Evolutionary conservation across 768 basidiomycete genomes (phyloP), one percentile per base, ranked within the genome.

Genomic region (Mrakia blollopis): DNA sequence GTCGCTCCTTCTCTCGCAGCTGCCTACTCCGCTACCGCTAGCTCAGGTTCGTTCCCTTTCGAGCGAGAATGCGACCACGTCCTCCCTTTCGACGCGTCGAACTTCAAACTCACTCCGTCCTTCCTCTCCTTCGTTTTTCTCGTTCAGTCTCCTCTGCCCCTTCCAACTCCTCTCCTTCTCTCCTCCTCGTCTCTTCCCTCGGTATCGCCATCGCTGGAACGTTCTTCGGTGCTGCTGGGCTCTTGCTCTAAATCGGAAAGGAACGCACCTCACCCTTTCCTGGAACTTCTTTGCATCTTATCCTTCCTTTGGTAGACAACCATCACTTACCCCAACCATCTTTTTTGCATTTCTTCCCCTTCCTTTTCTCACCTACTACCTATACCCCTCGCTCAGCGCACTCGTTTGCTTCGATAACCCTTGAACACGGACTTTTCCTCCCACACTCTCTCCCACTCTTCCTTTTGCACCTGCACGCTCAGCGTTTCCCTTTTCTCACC

Each of bases 171-270:
- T 35, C 73, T 21, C 52, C 75, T 32, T 71, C 75, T 54, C 41
- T 60, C 16, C 35, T 54, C 28, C 57, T 76, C 54, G 32, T 71
- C 60, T 54, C 67, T 57, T 76, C 68, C 21, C 9, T 76, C 57
- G 70, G 75, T 9, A 28, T 62, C 57, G 68, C 69, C n/a, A 41
- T 76, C 69, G 65, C 68, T 11, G 74, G 74, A 54, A 68, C 67
- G 37, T 50, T 62, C 57, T 52, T 71, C 25, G 75, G 75, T 28
- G 75, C 68, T 23, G 70, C 41, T 23, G 74, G 62, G 8, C 28
- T 76, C 28, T 68, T 76, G 37, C n/a, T 68, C n/a, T 76, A 76
- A 54, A 52, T 18, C 30, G 11, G 18, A 37, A 25, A 11, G 57
- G 8, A 13, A 16, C 57, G 8, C 57, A 11, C 18, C 57, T 30